Conservation (phyloP, 306 rosid genomes). For the Oxytropis ochrocephala region DNA sequence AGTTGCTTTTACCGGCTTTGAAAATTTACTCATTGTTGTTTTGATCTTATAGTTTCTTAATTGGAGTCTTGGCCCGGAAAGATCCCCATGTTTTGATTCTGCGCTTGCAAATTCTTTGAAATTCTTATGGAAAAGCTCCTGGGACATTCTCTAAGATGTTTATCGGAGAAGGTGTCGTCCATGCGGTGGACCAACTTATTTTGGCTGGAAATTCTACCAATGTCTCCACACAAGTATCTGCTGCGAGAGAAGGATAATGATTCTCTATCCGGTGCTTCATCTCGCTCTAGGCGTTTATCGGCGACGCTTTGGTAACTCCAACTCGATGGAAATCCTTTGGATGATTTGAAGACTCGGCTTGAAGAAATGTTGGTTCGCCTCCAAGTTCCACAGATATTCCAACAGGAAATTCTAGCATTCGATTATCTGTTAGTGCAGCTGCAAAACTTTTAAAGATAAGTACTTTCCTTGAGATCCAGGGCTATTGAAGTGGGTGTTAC, state of each 20-base stretch:
- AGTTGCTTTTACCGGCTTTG: not conserved
- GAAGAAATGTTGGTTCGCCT: conserved; percentile 65
- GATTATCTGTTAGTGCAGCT: conserved; percentile 65
- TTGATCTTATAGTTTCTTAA: conserved; percentile 65
- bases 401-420: conserved; percentile 58
- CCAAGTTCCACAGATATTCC: conserved; percentile 73
- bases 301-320: conserved; percentile 64
- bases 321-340: conserved; percentile 67
- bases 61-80: conserved; percentile 96
- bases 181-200: conserved; percentile 94
- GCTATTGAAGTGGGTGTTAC: conserved; percentile 81
- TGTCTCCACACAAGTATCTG: conserved; percentile 48
- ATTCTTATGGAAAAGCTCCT: conserved; percentile 97
- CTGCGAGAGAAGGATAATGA: conserved; percentile 74
- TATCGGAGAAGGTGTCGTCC: conserved; percentile 93
- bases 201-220: conserved; percentile 50
- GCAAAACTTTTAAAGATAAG: conserved; percentile 85
- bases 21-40: conserved; percentile 13
- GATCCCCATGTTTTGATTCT: conserved; percentile 84
- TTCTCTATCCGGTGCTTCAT: conserved; percentile 53
- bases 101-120: conserved; percentile 94
- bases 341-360: conserved; percentile 58
- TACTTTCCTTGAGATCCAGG: conserved; percentile 82
- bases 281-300: conserved; percentile 88
- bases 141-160: conserved; percentile 84